Evolutionary conservation across 2,329 filamentous ascomycete genomes (phyloP).

Genomic region (Fusarium transvaalense): DNA sequence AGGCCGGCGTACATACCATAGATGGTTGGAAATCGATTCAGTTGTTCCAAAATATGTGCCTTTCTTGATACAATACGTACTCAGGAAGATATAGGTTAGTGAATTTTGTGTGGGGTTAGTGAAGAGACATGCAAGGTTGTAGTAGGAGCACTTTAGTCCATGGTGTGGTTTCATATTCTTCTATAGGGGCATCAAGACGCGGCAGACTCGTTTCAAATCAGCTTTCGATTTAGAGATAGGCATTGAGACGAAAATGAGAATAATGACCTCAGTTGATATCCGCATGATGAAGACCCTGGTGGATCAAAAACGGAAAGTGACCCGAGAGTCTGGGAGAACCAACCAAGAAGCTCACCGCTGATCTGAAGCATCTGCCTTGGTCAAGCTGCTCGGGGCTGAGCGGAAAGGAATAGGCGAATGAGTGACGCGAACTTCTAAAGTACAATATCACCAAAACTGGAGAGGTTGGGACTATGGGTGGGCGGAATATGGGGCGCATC

Average conservation of each 20-base stretch:
- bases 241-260: neutral
- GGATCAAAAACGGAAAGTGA: neutral
- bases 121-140: neutral
- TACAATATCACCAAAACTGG: conserved; percentile 13
- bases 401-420: conserved; percentile 6
- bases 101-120: neutral
- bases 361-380: conserved; percentile 12
- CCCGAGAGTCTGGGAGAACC: neutral
- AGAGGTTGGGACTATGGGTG: conserved; percentile 26
- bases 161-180: neutral
- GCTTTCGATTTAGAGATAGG: neutral
- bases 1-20: conserved; percentile 27
- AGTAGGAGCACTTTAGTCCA: neutral
- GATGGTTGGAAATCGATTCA: conserved; percentile 9
- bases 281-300: neutral
- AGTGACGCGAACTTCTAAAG: conserved; percentile 22
- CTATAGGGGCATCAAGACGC: neutral
- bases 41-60: neutral
- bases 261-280: neutral
- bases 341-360: conserved; percentile 28
- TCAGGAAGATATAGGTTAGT: neutral
- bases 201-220: neutral
- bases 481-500: conserved; percentile 16
- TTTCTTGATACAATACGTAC: neutral
- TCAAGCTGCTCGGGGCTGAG: conserved; percentile 11